Conservation (phyloP, 2,329 filamentous ascomycete genomes). For the Cordyceps cateniannulata region DNA sequence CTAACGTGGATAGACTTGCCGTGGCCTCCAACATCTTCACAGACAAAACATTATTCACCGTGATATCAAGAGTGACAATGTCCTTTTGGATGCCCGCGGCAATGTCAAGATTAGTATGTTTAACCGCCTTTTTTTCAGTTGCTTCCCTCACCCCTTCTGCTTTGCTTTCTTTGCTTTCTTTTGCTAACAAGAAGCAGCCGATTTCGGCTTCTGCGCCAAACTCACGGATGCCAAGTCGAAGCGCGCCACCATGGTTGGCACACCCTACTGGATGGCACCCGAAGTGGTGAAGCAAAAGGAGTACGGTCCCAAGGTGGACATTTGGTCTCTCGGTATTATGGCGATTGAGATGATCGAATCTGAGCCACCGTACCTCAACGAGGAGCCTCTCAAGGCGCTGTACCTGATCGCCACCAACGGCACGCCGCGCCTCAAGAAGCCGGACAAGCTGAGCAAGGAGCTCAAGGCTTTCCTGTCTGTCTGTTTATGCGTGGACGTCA, state of each 20-base stretch:
- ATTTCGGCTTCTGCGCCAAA: conserved; percentile 99
- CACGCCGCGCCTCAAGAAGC: conserved; percentile 94
- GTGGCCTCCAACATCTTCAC: conserved; percentile 88
- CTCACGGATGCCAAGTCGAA: conserved; percentile 95
- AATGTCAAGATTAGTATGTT: conserved; percentile 95
- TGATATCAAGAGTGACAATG: conserved; percentile 99
- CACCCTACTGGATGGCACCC: conserved; percentile 99
- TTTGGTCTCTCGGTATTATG: conserved; percentile 99
- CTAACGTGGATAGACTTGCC: conserved; percentile 67
- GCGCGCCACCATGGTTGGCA: conserved; percentile 98
- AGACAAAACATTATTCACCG: conserved; percentile 96
- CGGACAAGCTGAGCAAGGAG: conserved; percentile 95
- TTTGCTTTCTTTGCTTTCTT: background rate
- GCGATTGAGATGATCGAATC: conserved; percentile 99
- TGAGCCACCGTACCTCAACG: conserved; percentile 94
- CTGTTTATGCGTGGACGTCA: conserved; percentile 93
- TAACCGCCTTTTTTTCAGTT: background rate
- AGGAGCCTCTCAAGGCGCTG: conserved; percentile 93
- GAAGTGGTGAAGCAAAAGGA: conserved; percentile 99
- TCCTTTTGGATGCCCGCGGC: conserved; percentile 85
- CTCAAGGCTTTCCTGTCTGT: conserved; percentile 95
- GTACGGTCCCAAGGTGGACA: conserved; percentile 96
- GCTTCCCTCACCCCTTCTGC: background rate
- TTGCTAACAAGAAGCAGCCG: conserved; percentile 55
- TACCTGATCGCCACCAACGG: conserved; percentile 98